Evolutionary conservation across 2,329 filamentous ascomycete species (phyloP), one percentile per base, ranked within the genome.

Genomic region (Ophiostoma sp.): DNA sequence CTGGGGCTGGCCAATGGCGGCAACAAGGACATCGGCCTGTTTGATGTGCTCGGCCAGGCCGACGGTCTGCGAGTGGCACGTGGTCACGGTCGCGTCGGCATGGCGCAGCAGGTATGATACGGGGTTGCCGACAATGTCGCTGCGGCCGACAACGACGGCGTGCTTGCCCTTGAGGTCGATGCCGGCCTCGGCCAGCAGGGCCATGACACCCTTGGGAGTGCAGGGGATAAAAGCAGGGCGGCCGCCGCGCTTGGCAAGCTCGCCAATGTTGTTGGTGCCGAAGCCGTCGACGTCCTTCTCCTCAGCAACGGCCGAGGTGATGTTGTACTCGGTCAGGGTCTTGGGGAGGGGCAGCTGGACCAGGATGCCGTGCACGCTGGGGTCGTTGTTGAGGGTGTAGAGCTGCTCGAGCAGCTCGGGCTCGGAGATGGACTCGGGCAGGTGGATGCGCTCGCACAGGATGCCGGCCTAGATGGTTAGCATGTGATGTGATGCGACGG

Each of bases 281-380:
- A 99, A 99, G 68, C 95, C 95, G 81, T 99, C 95, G 68, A 99
- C 95, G 83, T 99, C 95, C 82, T 99, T 99, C 80, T 95, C 91
- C 76, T 94, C 91, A 62, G 91, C 86, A 23, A 99, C 95, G 27
- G 93, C 90, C 67, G 93, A 96, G 41, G 95, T 99, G 77, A 99
- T 84, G 60, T 86, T 83, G 79, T 97, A 93, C 83, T 99, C 95
- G 71, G 93, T 92, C 76, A 99, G 89, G 79, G 96, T 91, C 76
- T 88, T 88, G 23, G 95, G 95, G 27, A 99, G 84, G 52, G 95
- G 95, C 72, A 99, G 82, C 81, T 99, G 95, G 65, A 99, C 94
- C 72, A 99, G 85, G 76, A 99, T 93, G 75, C 95, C 95, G 79
- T 97, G 93, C 67, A 99, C 89, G 0, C 86, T 80, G 70, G 92